Percentiles rank a stretch among this genome's conserved stretches.
phyloP scores from a whole-genome alignment of 2,329 filamentous ascomycete genomes.

The Phialophora tarda region DNA sequence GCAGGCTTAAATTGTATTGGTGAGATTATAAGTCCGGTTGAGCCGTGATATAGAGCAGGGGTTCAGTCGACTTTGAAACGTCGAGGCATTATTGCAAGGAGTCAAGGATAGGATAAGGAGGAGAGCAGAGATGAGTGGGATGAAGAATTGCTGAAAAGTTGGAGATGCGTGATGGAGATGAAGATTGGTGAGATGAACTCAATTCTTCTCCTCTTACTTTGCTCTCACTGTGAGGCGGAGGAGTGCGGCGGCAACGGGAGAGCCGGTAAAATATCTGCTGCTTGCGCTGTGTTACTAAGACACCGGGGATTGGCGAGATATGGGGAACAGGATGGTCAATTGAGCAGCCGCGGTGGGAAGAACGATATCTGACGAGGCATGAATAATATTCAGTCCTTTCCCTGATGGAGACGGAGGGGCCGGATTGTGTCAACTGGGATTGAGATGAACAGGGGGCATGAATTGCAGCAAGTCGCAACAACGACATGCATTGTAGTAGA shows the following conservation, averaged over 20 bases:
- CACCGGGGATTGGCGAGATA: slow-evolving; percentile 18
- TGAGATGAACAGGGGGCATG: slow-evolving; percentile 6
- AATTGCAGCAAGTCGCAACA: background rate
- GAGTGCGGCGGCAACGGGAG: slow-evolving; percentile 17
- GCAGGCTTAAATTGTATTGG: slow-evolving; percentile 17
- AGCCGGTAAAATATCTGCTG: slow-evolving; percentile 12
- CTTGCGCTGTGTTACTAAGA: slow-evolving; percentile 7
- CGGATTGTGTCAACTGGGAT: slow-evolving; percentile 18
- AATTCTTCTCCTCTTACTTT: slow-evolving; percentile 8
- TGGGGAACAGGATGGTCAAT: background rate
- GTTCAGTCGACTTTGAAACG: slow-evolving; percentile 18
- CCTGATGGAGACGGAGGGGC: slow-evolving; percentile 17
- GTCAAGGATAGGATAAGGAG: background rate
- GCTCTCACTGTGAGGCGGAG: slow-evolving; percentile 5
- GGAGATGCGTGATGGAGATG: slow-evolving; percentile 13
- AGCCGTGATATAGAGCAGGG: slow-evolving; percentile 18
- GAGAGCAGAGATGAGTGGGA: slow-evolving; percentile 9
- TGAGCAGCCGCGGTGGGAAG: background rate
- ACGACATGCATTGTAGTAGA: background rate
- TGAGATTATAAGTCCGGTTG: slow-evolving; percentile 13
- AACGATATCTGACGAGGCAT: slow-evolving; percentile 2
- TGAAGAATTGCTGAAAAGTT: slow-evolving; percentile 7
- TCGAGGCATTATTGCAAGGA: slow-evolving; percentile 4
- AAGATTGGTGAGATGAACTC: slow-evolving; percentile 3
- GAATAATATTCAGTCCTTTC: slow-evolving; percentile 12